These are phyloP conservation scores for Phytophthora boehmeriae DNA, from an alignment of 352 stramenopile genomes.

Conservation along the genomic window DNA sequence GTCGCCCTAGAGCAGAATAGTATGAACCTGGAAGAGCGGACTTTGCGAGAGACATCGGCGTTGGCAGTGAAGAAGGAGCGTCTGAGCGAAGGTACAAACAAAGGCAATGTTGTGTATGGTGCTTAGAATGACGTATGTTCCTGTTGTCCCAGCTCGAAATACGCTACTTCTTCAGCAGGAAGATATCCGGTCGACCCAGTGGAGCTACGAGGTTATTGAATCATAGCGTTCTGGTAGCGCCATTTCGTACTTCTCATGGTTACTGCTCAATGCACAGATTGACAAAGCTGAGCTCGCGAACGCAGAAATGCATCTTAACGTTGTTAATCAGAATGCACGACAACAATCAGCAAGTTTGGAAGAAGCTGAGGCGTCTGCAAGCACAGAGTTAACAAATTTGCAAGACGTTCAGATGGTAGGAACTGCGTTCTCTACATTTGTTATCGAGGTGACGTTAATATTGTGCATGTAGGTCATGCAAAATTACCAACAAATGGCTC, in stretches of 20 bases:
- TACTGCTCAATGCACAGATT: conserved; percentile 10
- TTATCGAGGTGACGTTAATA: background rate
- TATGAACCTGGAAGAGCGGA: conserved; percentile 37
- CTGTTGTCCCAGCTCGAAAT: conserved; percentile 18
- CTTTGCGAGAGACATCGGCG: background rate
- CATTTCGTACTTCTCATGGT: background rate
- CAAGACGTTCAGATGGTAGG: conserved; percentile 35
- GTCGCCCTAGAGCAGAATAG: conserved; percentile 25
- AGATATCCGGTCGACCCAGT: conserved; percentile 35
- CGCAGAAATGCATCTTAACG: conserved; percentile 25
- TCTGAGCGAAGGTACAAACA: conserved; percentile 30
- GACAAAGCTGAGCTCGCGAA: conserved; percentile 25
- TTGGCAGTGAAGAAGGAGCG: conserved; percentile 22
- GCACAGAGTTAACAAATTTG: conserved; percentile 13
- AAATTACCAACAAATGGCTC: conserved; percentile 32
- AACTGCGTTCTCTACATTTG: background rate
- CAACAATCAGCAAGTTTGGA: conserved; percentile 14
- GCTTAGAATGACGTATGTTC: conserved; percentile 5
- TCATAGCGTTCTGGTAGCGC: too few species aligned
- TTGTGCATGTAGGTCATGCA: conserved; percentile 18
- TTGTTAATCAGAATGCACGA: conserved; percentile 25
- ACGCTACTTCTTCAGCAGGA: conserved; percentile 27
- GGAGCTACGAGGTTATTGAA: conserved; percentile 34
- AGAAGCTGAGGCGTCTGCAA: conserved; percentile 8
- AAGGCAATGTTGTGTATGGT: background rate